Evolutionary conservation across 2,329 filamentous ascomycete genomes (phyloP).

Genomic region (Pseudogymnoascus sp.): DNA sequence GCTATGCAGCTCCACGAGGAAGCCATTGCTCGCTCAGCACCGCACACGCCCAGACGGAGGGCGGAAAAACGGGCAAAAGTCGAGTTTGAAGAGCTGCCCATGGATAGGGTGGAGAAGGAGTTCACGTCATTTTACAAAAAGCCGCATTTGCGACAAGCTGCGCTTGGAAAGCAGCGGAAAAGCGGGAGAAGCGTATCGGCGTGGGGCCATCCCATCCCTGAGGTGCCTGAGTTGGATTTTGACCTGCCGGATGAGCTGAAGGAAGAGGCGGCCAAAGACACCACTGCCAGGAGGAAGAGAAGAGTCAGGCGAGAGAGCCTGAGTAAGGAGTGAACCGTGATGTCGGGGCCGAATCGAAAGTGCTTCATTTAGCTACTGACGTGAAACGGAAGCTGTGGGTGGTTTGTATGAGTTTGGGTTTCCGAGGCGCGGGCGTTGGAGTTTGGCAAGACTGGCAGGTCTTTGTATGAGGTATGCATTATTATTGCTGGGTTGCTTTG

Average conservation of each 20-base stretch:
- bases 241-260: constrained; percentile 53
- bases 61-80: constrained; percentile 30
- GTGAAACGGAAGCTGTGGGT: neutral
- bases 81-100: constrained; percentile 15
- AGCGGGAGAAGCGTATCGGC: constrained; percentile 64
- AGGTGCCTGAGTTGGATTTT: constrained; percentile 64
- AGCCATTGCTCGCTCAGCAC: constrained; percentile 28
- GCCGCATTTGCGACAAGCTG: constrained; percentile 65
- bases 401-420: constrained; percentile 2
- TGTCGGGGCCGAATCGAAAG: constrained; percentile 28
- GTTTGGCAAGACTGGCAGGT: constrained; percentile 13
- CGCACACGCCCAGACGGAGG: constrained; percentile 17
- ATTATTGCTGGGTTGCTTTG: neutral
- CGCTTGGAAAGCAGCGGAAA: constrained; percentile 59
- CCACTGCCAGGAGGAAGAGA: constrained; percentile 55
- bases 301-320: constrained; percentile 25
- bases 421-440: constrained; percentile 11
- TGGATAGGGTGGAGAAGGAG: constrained; percentile 41
- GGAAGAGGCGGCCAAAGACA: constrained; percentile 44
- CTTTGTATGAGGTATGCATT: constrained; percentile 10
- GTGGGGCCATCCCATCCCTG: constrained; percentile 75
- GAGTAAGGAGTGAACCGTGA: constrained; percentile 18
- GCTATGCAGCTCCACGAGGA: constrained; percentile 62
- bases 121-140: constrained; percentile 81
- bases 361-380: constrained; percentile 28